These are phyloP conservation scores for Arabidopsis lyrata DNA, from an alignment of 441 rosid species.

Conservation along the genomic window DNA sequence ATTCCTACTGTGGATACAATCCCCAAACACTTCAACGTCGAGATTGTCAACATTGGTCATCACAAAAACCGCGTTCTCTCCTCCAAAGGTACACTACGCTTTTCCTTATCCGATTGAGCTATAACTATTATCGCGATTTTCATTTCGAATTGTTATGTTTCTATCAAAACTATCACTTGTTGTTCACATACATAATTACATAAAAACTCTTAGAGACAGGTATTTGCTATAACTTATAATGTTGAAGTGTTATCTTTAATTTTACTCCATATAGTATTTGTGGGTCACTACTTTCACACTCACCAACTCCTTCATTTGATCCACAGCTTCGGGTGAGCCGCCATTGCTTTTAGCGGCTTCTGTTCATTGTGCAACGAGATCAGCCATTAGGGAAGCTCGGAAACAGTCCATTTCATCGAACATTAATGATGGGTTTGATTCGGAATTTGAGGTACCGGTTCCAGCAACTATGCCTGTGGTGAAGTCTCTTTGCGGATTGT, in stretches of 20 bases:
- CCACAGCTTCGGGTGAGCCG: constrained; percentile 91
- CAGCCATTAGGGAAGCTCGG: constrained; percentile 80
- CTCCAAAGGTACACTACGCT: constrained; percentile 61
- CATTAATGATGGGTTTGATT: constrained; percentile 10
- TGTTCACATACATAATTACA: background rate
- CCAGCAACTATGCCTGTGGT: constrained; percentile 91
- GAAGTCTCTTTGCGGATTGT: constrained; percentile 80
- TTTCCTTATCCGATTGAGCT: background rate
- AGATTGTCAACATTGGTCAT: constrained; percentile 70
- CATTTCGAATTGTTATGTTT: background rate
- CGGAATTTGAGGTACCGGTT: constrained; percentile 56
- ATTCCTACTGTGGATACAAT: constrained; percentile 84
- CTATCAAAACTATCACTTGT: background rate
- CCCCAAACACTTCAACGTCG: constrained; percentile 76
- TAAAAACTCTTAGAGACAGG: background rate
- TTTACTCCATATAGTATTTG: background rate
- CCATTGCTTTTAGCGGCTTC: constrained; percentile 80
- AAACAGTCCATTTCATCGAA: constrained; percentile 69
- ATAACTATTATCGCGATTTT: background rate
- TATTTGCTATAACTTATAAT: background rate
- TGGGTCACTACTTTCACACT: constrained; percentile 2
- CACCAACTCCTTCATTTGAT: constrained; percentile 12
- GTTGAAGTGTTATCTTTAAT: background rate
- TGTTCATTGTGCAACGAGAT: constrained; percentile 85
- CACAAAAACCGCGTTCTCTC: constrained; percentile 75